phyloP scores from a whole-genome alignment of 768 basidiomycete species.

The Suillus subalutaceus region DNA sequence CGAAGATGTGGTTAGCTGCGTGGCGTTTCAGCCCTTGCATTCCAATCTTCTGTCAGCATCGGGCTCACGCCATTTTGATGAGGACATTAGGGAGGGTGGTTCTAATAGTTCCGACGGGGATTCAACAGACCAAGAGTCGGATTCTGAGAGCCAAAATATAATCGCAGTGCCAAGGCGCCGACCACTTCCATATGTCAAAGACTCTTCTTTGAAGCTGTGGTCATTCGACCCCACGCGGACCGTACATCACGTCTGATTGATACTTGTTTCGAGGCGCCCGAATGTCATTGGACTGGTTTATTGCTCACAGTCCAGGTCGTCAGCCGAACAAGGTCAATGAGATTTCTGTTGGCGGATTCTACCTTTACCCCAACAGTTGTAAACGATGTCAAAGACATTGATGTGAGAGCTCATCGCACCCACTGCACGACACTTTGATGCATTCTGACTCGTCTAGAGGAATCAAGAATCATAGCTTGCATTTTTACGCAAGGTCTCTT shows the following conservation, averaged over 20 bases:
- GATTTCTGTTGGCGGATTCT: too few relatives aligned
- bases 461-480: too few relatives aligned
- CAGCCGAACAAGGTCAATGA: too few relatives aligned
- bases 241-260: not conserved
- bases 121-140: constrained; percentile 20
- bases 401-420: too few relatives aligned
- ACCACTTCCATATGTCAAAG: constrained; percentile 23
- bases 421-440: too few relatives aligned
- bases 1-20: constrained; percentile 73
- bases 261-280: not conserved
- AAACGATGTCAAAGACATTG: too few relatives aligned
- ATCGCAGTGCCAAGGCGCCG: constrained; percentile 16
- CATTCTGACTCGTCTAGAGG: too few relatives aligned
- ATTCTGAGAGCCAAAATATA: constrained; percentile 13
- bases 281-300: not conserved
- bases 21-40: constrained; percentile 69
- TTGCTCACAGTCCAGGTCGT: not conserved
- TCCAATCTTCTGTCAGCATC: constrained; percentile 65
- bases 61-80: constrained; percentile 75
- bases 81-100: not conserved
- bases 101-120: not conserved
- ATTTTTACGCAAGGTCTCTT: too few relatives aligned
- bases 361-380: too few relatives aligned
- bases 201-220: constrained; percentile 34
- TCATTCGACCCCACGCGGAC: constrained; percentile 5